Percentiles rank a stretch among this genome's conserved stretches.
Evolutionary conservation across 805 yeast species (phyloP).

Genomic region (Candida tallmaniae): DNA sequence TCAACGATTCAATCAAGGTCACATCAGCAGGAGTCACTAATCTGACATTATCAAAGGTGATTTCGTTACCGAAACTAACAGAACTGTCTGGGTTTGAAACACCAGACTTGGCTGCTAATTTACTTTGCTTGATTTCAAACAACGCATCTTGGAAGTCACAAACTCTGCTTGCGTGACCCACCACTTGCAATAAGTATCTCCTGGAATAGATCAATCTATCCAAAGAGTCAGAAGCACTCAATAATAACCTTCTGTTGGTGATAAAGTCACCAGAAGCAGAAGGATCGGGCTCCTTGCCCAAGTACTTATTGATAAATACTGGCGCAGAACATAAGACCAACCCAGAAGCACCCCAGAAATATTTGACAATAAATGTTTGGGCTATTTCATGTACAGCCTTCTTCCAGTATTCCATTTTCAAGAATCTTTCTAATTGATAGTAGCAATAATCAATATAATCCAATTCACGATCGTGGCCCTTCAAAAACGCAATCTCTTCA

Average conservation of each 20-base stretch:
- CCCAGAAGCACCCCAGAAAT: conserved; percentile 96
- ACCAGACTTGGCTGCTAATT: conserved; percentile 2
- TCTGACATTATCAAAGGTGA: conserved; percentile 72
- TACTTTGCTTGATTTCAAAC: conserved; percentile 37
- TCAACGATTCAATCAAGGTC: conserved; percentile 57
- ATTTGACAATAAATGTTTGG: conserved; percentile 84
- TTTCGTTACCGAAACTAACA: conserved; percentile 44
- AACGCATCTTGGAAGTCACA: conserved; percentile 65
- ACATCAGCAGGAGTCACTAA: conserved; percentile 83
- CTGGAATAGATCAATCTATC: conserved; percentile 84
- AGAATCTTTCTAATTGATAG: conserved; percentile 74
- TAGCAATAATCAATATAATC: conserved; percentile 74
- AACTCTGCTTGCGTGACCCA: conserved; percentile 77
- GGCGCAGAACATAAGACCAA: conserved; percentile 84
- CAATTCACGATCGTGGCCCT: conserved; percentile 77
- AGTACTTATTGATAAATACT: conserved; percentile 60
- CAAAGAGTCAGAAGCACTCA: conserved; percentile 82
- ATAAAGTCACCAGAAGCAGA: conserved; percentile 76
- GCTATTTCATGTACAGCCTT: conserved; percentile 78
- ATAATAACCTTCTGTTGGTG: conserved; percentile 77
- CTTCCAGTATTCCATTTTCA: conserved; percentile 69
- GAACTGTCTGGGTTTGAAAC: conserved; percentile 9
- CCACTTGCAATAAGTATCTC: conserved; percentile 74
- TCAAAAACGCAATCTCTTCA: conserved; percentile 83
- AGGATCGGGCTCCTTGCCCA: conserved; percentile 40